phyloP scores from a whole-genome alignment of 345 rosid genomes.

The Salix purpurea region DNA sequence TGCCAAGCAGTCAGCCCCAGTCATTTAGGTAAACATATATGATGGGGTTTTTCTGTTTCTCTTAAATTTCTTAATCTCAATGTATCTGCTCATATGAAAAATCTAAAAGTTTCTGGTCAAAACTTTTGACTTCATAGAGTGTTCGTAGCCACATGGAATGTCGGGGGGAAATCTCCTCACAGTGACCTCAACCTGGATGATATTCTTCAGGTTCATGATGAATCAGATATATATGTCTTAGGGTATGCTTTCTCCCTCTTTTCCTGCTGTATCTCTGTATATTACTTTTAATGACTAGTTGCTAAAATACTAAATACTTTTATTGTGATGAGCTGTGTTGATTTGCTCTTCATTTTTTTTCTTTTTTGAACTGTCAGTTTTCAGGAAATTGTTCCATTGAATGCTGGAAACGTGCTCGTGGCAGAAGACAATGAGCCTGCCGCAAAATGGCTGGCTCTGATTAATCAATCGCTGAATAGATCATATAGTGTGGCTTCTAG shows the following conservation, averaged over 20 bases:
- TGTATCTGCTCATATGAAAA: not conserved
- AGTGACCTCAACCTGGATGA: slow-evolving; percentile 56
- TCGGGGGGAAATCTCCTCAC: slow-evolving; percentile 83
- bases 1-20: slow-evolving; percentile 41
- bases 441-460: slow-evolving; percentile 73
- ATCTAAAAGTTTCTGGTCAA: not conserved
- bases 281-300: not conserved
- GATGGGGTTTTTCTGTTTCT: not conserved
- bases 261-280: not conserved
- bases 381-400: slow-evolving; percentile 97
- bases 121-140: slow-evolving; percentile 38
- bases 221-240: slow-evolving; percentile 70
- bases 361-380: slow-evolving; percentile 40
- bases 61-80: not conserved
- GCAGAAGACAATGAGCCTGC: slow-evolving; percentile 94
- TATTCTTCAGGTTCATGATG: slow-evolving; percentile 58
- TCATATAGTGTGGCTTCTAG: slow-evolving; percentile 23
- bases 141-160: slow-evolving; percentile 98
- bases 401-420: slow-evolving; percentile 94
- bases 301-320: not conserved
- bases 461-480: slow-evolving; percentile 74
- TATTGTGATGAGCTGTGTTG: not conserved
- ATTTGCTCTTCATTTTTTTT: not conserved
- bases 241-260: slow-evolving; percentile 44
- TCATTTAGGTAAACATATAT: slow-evolving; percentile 51